Evolutionary conservation across 2,329 filamentous ascomycete genomes (phyloP), one percentile per base, ranked within the genome.

Genomic region (Penicillium fuscoglaucum): DNA sequence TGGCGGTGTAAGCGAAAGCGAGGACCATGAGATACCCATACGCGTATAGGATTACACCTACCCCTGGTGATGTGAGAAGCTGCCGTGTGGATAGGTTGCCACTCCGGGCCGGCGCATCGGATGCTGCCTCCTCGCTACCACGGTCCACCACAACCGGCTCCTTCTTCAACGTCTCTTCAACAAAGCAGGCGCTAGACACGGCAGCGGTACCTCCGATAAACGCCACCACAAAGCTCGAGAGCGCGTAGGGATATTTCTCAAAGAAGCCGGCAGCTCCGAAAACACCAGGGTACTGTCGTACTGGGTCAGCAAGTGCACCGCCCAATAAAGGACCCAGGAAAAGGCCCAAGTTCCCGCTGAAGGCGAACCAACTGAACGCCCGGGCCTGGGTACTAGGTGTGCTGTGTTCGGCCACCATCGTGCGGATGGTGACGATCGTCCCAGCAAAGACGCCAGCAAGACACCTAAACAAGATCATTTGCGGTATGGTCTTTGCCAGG

Each of bases 351-450:
- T 93, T 93, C 5, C 86, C 85, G 0, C 83, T 80, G 68, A 93
- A 90, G 10, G 89, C 88, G 69, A 93, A 93, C 79, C 86, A 89
- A 68, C 87, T 87, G 68, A 93, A 95, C 0, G 87, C 86, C 29
- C 82, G 78, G 0, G 90, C 90, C 73, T 93, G 90, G 0, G 87
- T 92, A 61, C 83, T 81, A 6, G 83, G 76, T 0, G 87, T 90
- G 71, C 85, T 88, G 64, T 87, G 85, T 74, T 95, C 90, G 19
- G 84, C 83, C 31, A 93, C 80, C 88, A 93, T 92, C 7, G 90
- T 87, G 29, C 90, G 82, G 55, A 93, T 84, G 6, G 90, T 89
- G 53, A 93, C 84, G 48, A 90, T 81, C 7, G 86, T 89, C 0
- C 90, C 90, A 0, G 87, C 86, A 70, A 93, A 93, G 5, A 90